Percentiles rank a stretch among this genome's conserved stretches.
phyloP scores from a whole-genome alignment of 1,139 yeast species.

The Wickerhamomyces sp. region DNA sequence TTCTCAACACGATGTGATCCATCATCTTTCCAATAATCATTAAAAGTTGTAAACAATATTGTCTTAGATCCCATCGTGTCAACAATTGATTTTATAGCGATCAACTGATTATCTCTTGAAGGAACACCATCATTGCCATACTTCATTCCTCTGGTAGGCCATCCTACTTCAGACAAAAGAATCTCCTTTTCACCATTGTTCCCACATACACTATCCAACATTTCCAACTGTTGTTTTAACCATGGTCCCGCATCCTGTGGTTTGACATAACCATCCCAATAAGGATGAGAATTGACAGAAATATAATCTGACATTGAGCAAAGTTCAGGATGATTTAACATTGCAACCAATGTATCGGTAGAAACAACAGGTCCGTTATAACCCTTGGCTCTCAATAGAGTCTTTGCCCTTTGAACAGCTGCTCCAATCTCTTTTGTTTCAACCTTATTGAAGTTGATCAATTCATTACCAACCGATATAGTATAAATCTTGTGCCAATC shows the following conservation, averaged over 20 bases:
- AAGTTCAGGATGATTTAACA: constrained; percentile 57
- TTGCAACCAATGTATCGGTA: constrained; percentile 77
- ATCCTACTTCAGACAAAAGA: constrained; percentile 68
- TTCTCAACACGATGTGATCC: constrained; percentile 64
- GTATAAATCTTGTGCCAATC: constrained; percentile 65
- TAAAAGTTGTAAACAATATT: constrained; percentile 62
- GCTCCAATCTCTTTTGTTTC: constrained; percentile 46
- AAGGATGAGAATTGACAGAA: constrained; percentile 77
- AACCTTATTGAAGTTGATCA: constrained; percentile 63
- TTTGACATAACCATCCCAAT: constrained; percentile 63
- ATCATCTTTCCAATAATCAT: constrained; percentile 70
- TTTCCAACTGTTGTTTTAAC: constrained; percentile 57
- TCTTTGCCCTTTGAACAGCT: constrained; percentile 49
- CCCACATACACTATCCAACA: constrained; percentile 58
- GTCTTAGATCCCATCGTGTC: constrained; percentile 46
- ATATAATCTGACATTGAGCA: constrained; percentile 68
- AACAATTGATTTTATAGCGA: constrained; percentile 53
- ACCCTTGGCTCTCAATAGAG: constrained; percentile 52
- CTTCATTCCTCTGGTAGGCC: constrained; percentile 66
- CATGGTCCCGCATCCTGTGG: constrained; percentile 67
- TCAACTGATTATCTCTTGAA: constrained; percentile 50
- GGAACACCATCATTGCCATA: constrained; percentile 60
- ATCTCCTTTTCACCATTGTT: constrained; percentile 39
- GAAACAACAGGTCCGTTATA: constrained; percentile 67
- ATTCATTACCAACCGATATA: constrained; percentile 73